Percentiles rank a stretch among this genome's conserved stretches.
phyloP scores from a whole-genome alignment of 257 asterid genomes.

The Przewalskia tangutica region DNA sequence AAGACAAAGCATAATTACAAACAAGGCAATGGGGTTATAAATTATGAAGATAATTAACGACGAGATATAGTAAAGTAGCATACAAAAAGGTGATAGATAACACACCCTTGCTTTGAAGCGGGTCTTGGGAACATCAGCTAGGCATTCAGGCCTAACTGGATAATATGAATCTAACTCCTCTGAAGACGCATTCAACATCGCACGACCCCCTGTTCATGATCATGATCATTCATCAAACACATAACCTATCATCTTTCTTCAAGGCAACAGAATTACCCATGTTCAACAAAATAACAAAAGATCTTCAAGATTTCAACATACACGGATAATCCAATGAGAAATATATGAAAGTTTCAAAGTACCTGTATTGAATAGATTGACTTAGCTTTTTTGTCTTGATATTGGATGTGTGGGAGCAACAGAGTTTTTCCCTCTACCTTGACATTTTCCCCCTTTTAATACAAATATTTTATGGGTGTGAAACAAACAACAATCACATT shows the following conservation, averaged over 20 bases:
- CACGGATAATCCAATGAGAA: slow-evolving; percentile 3
- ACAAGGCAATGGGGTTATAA: neutral
- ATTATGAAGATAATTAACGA: neutral
- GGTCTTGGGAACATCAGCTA: slow-evolving; percentile 71
- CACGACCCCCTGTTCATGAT: neutral
- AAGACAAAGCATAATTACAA: too few species aligned
- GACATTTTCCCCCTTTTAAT: neutral
- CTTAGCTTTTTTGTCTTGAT: neutral
- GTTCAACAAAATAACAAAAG: neutral
- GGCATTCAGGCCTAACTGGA: slow-evolving; percentile 74
- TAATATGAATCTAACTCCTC: slow-evolving; percentile 75
- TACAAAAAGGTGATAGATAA: neutral
- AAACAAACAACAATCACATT: neutral
- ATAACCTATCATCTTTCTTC: slow-evolving; percentile 16
- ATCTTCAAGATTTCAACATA: neutral
- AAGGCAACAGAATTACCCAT: slow-evolving; percentile 19
- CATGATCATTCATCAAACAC: neutral
- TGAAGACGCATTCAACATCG: slow-evolving; percentile 26
- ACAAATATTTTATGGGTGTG: neutral
- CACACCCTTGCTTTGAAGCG: slow-evolving; percentile 85
- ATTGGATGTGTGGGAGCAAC: neutral
- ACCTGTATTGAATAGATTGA: neutral
- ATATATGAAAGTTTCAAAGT: neutral
- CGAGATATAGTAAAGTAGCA: neutral
- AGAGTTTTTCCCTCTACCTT: too few species aligned